Evolutionary conservation across 1,139 yeast genomes (phyloP), one percentile per base, ranked within the genome.

Genomic region (Lodderomyces pseudojiufengensis): DNA sequence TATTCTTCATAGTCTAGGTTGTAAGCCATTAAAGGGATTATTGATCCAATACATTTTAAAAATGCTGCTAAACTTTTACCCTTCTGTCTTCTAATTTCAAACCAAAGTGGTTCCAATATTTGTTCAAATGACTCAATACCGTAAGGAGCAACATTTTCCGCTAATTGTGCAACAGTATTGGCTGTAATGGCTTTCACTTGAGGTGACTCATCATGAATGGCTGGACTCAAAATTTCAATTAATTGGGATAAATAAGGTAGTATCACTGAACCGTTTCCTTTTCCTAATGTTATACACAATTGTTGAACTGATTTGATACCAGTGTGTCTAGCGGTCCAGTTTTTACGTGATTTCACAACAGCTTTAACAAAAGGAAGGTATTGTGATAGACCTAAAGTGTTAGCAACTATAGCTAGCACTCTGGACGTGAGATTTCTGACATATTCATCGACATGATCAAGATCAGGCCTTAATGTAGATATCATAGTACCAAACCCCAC

Each of bases 91-190:
- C 79, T 72, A 22, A 87, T 73, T 2, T 95, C 97, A 13, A 66
- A 62, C 95, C 96, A 88, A 6, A 87, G 59, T 0, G 90, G 86
- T 43, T 84, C 92, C 27, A 92, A 55, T 2, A 66, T 57, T 7
- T 55, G 61, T 46, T 84, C 94, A 56, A 92, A 90, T 0, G 94
- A 78, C 49, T 87, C 97, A 39, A 86, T 83, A 33, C 98, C 98
- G 58, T 84, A 87, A 0, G 98, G 98, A 15, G 77, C 70, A 1
- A 90, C 78, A n/a, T 84, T 82, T 33, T 86, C 94, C 0, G 97
- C 97, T 25, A 92, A 57, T 5, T 82, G 76, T 0, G 94, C 68
- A 2, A 90, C 50, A 0, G 96, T 80, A 24, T 72, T 61, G 0
- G 95, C 95, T 0, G 95, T 70, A 8, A 80, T 70, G 3, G 76